phyloP scores from a whole-genome alignment of 129 eudicot genomes.

The Escallonia herrerae region DNA sequence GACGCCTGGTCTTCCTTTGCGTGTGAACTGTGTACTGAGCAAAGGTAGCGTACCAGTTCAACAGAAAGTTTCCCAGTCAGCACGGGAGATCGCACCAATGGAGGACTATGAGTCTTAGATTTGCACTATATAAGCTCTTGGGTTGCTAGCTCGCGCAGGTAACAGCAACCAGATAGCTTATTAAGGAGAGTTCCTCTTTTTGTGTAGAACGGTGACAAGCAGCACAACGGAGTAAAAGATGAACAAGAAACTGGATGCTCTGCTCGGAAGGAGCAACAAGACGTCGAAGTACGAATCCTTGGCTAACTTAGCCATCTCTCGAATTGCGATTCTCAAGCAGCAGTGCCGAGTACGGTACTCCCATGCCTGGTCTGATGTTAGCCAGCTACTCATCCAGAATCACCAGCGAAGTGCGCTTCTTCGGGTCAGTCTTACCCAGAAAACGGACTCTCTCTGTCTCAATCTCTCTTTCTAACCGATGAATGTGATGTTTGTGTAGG shows the following conservation, averaged over 20 bases:
- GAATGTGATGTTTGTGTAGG: neutral
- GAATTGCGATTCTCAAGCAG: constrained; percentile 13
- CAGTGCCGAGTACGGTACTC: constrained; percentile 5
- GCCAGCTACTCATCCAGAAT: constrained; percentile 17
- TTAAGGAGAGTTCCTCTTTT: too few species aligned
- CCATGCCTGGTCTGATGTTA: constrained; percentile 9
- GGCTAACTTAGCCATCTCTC: neutral
- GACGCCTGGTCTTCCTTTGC: too few species aligned
- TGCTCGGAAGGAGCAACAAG: constrained; percentile 10
- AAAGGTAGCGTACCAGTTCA: too few species aligned
- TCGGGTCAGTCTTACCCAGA: constrained; percentile 3
- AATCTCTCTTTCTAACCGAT: neutral
- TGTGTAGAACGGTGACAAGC: neutral
- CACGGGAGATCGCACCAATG: too few species aligned
- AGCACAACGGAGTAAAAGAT: neutral
- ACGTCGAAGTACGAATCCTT: constrained; percentile 1
- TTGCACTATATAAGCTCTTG: too few species aligned
- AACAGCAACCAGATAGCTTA: too few species aligned
- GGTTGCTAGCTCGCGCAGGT: too few species aligned
- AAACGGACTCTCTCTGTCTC: neutral
- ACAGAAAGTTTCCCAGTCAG: too few species aligned
- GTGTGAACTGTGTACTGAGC: too few species aligned
- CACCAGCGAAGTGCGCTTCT: constrained; percentile 12
- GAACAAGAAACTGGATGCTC: neutral
- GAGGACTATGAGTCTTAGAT: too few species aligned